Evolutionary conservation across 805 yeast species (phyloP), one percentile per base, ranked within the genome.

Genomic region (Phaffomyces antillensis): DNA sequence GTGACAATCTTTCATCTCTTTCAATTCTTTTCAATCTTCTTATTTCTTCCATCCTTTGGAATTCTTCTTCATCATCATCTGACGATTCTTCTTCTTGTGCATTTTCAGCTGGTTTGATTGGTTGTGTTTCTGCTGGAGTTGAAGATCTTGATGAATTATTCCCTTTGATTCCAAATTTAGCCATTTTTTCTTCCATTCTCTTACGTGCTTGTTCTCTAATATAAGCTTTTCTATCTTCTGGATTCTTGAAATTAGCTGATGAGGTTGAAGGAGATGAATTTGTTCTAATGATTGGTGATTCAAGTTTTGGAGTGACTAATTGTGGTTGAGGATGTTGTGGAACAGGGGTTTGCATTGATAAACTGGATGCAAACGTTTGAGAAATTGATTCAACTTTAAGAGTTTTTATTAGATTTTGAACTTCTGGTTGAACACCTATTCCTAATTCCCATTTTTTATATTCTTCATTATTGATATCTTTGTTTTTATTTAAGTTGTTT

Each of bases 401-500:
- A 15, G 41, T 23, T 39, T 50, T 60, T 43, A 49, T 58, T 47
- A 46, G 48, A 47, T 44, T 59, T 42, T 46, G 58, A 41, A 49
- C 61, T 51, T 76, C 71, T 18, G 79, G 75, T 53, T 77, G 80
- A 13, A 88, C 79, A 33, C 93, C 95, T 39, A 80, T 67, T 12
- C 95, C 96, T 35, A 77, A 72, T 51, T 85, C 96, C 91, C 93
- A 90, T 55, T 83, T 81, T 30, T 77, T 73, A 17, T 64, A 68
- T 37, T 59, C 63, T 25, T 48, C 54, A 35, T 52, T 51, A 35
- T 52, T 52, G 4, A 17, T 16, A 38, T 26, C 12, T 9, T 38
- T 5, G 7, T 50, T 53, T 20, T n/a, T 37, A 23, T 45, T 54
- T 16, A 66, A 47, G 4, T 57, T 46, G 7, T 61, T 55, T 18